Evolutionary conservation across 148 eudicot species (phyloP).

Genomic region (Rhododendron ferrugineum): DNA sequence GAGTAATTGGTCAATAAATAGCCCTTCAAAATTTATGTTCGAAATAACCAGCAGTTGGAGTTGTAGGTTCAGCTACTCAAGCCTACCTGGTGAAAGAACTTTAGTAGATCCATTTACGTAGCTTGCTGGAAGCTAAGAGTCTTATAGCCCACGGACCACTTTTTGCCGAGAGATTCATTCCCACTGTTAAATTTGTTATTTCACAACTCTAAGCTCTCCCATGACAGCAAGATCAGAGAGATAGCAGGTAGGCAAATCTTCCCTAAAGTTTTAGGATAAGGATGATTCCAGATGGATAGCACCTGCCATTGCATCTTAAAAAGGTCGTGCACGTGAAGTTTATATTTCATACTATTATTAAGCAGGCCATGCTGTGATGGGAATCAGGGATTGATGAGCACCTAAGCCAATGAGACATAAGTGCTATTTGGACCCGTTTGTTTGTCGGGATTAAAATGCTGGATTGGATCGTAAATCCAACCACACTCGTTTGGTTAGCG

Average conservation of each 20-base stretch:
- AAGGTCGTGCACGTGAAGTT: background rate
- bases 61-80: background rate
- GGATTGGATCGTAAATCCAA: background rate
- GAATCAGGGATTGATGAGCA: background rate
- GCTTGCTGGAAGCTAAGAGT: background rate
- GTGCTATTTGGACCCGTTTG: background rate
- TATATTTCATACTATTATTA: background rate
- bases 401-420: background rate
- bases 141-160: background rate
- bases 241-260: background rate
- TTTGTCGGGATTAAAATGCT: background rate
- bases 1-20: background rate
- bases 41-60: background rate
- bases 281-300: background rate
- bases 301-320: background rate
- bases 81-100: background rate
- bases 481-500: background rate
- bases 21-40: background rate
- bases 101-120: too few species aligned
- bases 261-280: background rate
- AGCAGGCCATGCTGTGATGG: background rate
- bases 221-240: background rate
- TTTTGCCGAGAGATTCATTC: background rate
- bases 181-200: background rate
- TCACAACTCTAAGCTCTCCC: background rate